A percentile compares a stretch with the other conserved stretches of the same genome.
These are phyloP conservation scores for Collybiopsis luxurians DNA, from an alignment of 768 basidiomycete species.

Conservation along the genomic window DNA sequence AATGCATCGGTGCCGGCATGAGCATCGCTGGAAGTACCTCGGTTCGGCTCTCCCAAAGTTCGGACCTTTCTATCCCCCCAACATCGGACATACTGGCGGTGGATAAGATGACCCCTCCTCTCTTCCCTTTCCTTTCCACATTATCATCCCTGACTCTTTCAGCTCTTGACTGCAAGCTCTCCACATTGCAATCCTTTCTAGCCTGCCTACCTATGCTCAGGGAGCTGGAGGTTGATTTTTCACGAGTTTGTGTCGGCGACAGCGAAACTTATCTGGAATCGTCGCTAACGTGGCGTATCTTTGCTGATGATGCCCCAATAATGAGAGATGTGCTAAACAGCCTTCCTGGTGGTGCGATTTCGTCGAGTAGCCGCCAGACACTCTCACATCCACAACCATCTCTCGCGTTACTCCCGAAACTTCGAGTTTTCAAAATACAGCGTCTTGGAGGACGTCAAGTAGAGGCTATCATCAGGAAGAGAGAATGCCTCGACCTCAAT, in stretches of 20 bases:
- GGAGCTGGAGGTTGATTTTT: conserved; percentile 7
- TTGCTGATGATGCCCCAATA: neutral
- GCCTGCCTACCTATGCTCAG: neutral
- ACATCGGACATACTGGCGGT: neutral
- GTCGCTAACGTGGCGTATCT: neutral
- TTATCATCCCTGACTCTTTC: conserved; percentile 2
- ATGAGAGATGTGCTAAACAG: neutral
- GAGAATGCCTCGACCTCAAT: neutral
- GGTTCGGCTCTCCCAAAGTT: neutral
- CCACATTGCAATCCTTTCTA: neutral
- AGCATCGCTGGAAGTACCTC: conserved; percentile 3
- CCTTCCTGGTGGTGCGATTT: neutral
- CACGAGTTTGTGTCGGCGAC: neutral
- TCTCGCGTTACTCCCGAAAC: conserved; percentile 1
- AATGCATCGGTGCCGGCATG: conserved; percentile 2
- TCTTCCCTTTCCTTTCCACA: neutral
- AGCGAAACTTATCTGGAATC: neutral
- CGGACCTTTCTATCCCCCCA: conserved; percentile 1
- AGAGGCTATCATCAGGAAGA: conserved; percentile 3
- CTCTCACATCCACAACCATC: neutral
- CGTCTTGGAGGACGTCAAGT: conserved; percentile 3
- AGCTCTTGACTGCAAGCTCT: conserved; percentile 3
- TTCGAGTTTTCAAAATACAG: conserved; percentile 2
- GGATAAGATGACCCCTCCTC: neutral
- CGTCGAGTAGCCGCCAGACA: neutral